Conservation (phyloP, 805 yeast genomes). For the Candida sphagnicola region DNA sequence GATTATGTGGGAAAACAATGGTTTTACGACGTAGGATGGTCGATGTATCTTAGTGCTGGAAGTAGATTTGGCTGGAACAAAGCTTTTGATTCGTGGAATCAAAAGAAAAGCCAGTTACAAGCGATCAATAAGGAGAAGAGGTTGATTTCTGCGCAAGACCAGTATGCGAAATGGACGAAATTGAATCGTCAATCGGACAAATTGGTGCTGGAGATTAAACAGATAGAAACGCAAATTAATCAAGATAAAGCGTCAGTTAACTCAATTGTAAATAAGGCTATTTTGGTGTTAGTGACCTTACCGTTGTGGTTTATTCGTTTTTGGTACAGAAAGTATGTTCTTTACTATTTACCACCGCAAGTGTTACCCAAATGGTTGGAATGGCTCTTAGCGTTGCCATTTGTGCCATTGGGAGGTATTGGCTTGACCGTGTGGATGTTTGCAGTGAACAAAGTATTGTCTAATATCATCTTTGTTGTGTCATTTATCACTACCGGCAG, state of each 20-base stretch:
- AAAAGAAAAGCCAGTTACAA: conserved; percentile 41
- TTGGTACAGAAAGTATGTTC: conserved; percentile 49
- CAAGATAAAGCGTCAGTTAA: conserved; percentile 31
- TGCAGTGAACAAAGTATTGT: conserved; percentile 31
- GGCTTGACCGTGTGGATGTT: conserved; percentile 59
- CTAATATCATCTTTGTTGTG: conserved; percentile 15
- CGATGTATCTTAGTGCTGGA: conserved; percentile 26
- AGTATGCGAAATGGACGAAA: conserved; percentile 95
- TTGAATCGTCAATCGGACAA: conserved; percentile 69
- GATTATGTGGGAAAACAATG: conserved; percentile 30
- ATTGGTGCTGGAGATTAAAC: conserved; percentile 48
- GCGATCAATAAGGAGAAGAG: conserved; percentile 50
- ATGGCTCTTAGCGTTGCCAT: conserved; percentile 60
- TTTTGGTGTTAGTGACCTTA: conserved; percentile 39
- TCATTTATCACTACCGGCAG: conserved; percentile 17
- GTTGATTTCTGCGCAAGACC: conserved; percentile 79
- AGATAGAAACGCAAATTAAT: conserved; percentile 36
- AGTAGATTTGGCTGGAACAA: conserved; percentile 30
- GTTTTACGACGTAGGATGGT: conserved; percentile 37
- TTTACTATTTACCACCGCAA: conserved; percentile 57
- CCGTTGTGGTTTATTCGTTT: conserved; percentile 49
- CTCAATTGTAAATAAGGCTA: conserved; percentile 23
- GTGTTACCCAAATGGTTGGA: conserved; percentile 53
- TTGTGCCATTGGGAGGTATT: conserved; percentile 57
- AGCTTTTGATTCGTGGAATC: conserved; percentile 17